Base-by-base conservation (phyloP, 176 grass and related monocot genomes). In the Leersia perrieri region DNA sequence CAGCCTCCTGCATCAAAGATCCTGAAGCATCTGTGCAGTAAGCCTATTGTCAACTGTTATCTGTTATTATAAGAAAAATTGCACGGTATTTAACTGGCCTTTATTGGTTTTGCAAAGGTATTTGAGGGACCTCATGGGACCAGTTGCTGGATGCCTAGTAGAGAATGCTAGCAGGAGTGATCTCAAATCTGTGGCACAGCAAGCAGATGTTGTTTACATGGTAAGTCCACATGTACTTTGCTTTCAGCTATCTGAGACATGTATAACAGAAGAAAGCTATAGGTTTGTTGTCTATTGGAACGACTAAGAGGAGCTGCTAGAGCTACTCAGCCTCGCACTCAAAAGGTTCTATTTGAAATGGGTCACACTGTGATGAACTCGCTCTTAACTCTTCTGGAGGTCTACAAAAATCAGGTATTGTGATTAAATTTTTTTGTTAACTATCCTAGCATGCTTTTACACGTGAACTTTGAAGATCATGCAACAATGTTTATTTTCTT, bases 251-350 rank as follows among this genome's bases (percentile, higher is more conserved):
- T 29, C 80, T 83, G 70, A 58, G 60, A 51, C 16, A 68, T 58
- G 45, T 78, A 77, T 81, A 76, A 77, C 84, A 68, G 34, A 49
- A 68, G 80, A 82, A 87, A 47, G 33, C 38, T 78, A 41, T 80
- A 98, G 95, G 88, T 95, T 23, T 91, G 90, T 93, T 98, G 95
- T 76, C 84, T 98, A 55, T 81, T 98, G 88, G 95, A 98, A 86
- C 83, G 95, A 69, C 80, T 98, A 73, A 93, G 95, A 88, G 95
- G 95, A 76, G 95, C 92, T 79, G 90, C 91, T 78, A 98, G 92
- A 86, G 95, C 92, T 77, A 84, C 90, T 80, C 92, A 98, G 60
- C 92, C 95, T 68, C 89, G 88, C 53, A 98, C 92, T 68, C 92
- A 98, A 66, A 98, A 93, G 82, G 84, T 94, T 83, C 60, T 98